phyloP scores from a whole-genome alignment of 2,329 filamentous ascomycete genomes.

The Diatrype stigma region DNA sequence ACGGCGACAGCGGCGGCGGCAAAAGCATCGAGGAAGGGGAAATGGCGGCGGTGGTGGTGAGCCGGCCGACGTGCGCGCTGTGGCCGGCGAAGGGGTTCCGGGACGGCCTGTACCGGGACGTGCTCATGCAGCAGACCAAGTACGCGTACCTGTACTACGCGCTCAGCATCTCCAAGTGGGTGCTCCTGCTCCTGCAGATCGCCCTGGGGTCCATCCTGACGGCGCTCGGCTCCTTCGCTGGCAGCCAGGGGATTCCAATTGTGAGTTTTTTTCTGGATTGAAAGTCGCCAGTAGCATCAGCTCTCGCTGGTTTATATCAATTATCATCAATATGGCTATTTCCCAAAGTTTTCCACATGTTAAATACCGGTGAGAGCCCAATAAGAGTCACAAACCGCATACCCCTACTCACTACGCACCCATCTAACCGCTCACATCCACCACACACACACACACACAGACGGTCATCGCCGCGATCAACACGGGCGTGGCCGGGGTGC shows the following conservation, averaged over 20 bases:
- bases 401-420: background rate
- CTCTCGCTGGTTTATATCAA: too few species aligned
- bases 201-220: slow-evolving; percentile 46
- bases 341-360: too few species aligned
- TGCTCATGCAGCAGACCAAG: slow-evolving; percentile 40
- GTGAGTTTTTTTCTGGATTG: slow-evolving; percentile 11
- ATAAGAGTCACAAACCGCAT: too few species aligned
- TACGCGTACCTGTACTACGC: slow-evolving; percentile 41
- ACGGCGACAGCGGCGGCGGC: too few species aligned
- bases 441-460: slow-evolving; percentile 1
- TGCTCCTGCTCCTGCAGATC: slow-evolving; percentile 45
- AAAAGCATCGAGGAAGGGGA: too few species aligned
- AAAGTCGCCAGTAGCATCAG: too few species aligned
- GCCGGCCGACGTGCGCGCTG: slow-evolving; percentile 37
- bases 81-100: slow-evolving; percentile 47
- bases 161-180: slow-evolving; percentile 39
- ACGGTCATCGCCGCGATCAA: slow-evolving; percentile 48
- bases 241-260: slow-evolving; percentile 35
- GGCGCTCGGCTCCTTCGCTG: slow-evolving; percentile 42
- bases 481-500: slow-evolving; percentile 45
- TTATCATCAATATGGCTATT: too few species aligned
- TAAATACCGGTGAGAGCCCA: too few species aligned
- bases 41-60: slow-evolving; percentile 33
- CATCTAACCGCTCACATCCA: background rate
- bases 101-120: slow-evolving; percentile 45